phyloP scores from a whole-genome alignment of 163 green algal genomes.

The Chlorella variabilis region DNA sequence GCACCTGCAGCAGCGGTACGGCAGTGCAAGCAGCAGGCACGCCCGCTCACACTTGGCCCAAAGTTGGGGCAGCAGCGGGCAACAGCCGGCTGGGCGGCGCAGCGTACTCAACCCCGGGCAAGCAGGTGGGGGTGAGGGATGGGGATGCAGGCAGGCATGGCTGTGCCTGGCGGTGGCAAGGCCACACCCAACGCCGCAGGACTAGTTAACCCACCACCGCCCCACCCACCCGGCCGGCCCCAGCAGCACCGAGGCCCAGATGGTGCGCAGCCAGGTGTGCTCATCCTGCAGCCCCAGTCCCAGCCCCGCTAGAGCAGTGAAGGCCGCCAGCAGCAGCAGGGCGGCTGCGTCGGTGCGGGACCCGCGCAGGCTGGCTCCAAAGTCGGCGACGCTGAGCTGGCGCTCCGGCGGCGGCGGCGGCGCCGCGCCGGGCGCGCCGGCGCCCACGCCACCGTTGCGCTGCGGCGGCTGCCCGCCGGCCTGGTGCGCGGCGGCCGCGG shows the following conservation, averaged over 20 bases:
- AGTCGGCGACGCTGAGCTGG: not conserved
- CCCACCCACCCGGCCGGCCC: conserved; percentile 33
- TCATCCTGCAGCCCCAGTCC: conserved; percentile 24
- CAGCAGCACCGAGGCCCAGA: conserved; percentile 38
- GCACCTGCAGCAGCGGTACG: conserved; percentile 38
- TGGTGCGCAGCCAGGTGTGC: conserved; percentile 41
- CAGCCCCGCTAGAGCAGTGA: conserved; percentile 11
- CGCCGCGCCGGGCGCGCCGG: not conserved
- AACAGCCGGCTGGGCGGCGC: no score
- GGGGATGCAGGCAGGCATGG: no score
- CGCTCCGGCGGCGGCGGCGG: not conserved
- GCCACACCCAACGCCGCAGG: not conserved
- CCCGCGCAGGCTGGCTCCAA: not conserved
- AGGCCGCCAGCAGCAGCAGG: conserved; percentile 10
- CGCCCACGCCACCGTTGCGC: not conserved
- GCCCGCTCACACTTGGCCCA: no score
- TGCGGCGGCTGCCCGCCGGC: not conserved
- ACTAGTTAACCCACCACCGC: not conserved
- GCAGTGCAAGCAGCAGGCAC: not conserved
- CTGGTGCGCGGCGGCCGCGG: conserved; percentile 3
- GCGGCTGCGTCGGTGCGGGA: conserved; percentile 28
- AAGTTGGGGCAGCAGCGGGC: no score
- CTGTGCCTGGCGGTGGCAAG: no score
- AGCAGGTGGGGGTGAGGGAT: no score
- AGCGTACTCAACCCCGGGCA: no score